These are phyloP conservation scores for Astrephomene gubernaculifera DNA, from an alignment of 139 green algal species.

Conservation along the genomic window DNA sequence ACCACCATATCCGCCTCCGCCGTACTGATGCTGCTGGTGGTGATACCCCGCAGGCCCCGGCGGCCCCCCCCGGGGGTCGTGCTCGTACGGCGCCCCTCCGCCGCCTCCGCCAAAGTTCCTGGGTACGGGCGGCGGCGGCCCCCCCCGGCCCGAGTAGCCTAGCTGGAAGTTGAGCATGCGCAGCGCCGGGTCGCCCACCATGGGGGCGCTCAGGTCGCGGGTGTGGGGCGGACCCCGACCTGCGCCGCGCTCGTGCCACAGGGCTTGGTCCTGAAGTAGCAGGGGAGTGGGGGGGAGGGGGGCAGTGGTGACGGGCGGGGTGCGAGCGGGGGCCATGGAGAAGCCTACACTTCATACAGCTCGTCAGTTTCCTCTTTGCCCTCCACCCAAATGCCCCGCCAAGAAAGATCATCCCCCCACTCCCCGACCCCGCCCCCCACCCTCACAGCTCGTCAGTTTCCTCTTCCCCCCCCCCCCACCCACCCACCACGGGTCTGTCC, in stretches of 20 bases:
- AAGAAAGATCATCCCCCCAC: background rate
- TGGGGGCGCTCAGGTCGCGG: constrained; percentile 21
- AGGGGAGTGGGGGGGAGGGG: background rate
- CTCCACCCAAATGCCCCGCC: background rate
- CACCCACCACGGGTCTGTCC: constrained; percentile 50
- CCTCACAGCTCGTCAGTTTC: background rate
- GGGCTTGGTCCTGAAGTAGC: constrained; percentile 43
- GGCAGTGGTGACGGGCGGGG: background rate
- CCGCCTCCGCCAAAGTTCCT: constrained; percentile 1
- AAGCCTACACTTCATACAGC: no score
- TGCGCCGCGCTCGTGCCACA: constrained; percentile 55
- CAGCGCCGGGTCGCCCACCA: constrained; percentile 34
- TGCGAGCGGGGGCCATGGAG: no score
- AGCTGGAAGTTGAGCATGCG: constrained; percentile 45
- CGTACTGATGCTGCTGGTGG: background rate
- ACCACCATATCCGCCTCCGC: background rate
- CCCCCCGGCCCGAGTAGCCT: constrained; percentile 20
- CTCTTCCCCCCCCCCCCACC: background rate
- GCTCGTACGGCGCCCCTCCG: background rate
- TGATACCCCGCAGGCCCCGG: no score
- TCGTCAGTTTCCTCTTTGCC: no score
- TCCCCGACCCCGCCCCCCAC: background rate
- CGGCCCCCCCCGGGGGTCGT: no score
- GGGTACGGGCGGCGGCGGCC: background rate
- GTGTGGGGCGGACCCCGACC: background rate